These are phyloP conservation scores for Prinsepia uniflora DNA, from an alignment of 306 rosid genomes.

Conservation along the genomic window DNA sequence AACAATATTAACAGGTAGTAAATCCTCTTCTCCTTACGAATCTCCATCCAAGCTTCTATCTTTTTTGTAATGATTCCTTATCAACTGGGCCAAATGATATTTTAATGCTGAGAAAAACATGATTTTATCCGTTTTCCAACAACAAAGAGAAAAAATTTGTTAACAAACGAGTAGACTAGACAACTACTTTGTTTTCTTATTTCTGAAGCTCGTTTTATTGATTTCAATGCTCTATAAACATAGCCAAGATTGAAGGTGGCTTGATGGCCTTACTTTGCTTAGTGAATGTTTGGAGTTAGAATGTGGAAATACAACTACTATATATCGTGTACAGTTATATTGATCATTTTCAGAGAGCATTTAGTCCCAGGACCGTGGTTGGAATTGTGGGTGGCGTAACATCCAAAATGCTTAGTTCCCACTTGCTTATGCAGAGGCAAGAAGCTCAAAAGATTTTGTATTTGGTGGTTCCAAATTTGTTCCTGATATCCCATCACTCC, in stretches of 20 bases:
- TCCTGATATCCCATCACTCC: conserved; percentile 71
- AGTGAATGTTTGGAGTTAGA: conserved; percentile 69
- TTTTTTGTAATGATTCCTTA: too few species aligned
- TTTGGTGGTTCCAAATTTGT: conserved; percentile 68
- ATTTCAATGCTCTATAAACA: conserved; percentile 25
- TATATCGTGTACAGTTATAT: conserved; percentile 59
- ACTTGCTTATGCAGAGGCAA: conserved; percentile 52
- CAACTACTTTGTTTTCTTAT: not conserved
- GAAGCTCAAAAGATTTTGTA: conserved; percentile 56
- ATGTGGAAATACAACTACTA: conserved; percentile 38
- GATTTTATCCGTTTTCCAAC: not conserved
- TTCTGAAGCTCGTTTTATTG: conserved; percentile 7
- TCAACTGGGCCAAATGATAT: too few species aligned
- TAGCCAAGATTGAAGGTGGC: conserved; percentile 52
- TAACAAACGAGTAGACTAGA: not conserved
- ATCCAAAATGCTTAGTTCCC: conserved; percentile 78
- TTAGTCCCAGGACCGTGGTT: conserved; percentile 60
- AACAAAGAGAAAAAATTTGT: not conserved
- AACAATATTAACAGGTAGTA: too few species aligned
- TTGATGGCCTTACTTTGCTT: conserved; percentile 58
- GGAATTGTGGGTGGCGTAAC: conserved; percentile 95
- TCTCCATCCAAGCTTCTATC: too few species aligned
- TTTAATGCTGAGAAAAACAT: not conserved
- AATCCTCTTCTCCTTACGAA: too few species aligned
- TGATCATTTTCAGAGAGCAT: conserved; percentile 75